phyloP scores from a whole-genome alignment of 2,329 filamentous ascomycete species.

The Aspergillus sergii region DNA sequence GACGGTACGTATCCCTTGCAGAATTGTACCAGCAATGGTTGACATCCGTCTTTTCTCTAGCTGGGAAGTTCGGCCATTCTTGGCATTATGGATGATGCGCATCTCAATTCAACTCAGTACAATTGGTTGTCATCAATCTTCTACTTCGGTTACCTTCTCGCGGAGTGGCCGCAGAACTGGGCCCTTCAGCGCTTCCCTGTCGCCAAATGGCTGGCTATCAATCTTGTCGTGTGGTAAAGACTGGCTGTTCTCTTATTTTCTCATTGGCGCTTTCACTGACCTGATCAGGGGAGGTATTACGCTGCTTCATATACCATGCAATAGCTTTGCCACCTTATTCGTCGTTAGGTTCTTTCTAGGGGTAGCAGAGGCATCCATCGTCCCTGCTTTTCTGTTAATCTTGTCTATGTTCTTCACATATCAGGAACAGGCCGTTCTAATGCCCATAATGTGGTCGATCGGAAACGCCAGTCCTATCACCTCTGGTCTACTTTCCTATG shows the following conservation, averaged over 20 bases:
- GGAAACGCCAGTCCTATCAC: slow-evolving; percentile 44
- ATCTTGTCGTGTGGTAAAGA: slow-evolving; percentile 28
- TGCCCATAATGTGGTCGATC: slow-evolving; percentile 46
- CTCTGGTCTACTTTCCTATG: slow-evolving; percentile 46
- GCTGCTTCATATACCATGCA: slow-evolving; percentile 46
- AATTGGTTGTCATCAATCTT: slow-evolving; percentile 49
- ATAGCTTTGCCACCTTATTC: slow-evolving; percentile 52
- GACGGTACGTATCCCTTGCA: slow-evolving; percentile 26
- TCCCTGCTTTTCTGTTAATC: slow-evolving; percentile 50
- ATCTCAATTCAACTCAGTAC: slow-evolving; percentile 32
- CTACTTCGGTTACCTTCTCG: slow-evolving; percentile 45
- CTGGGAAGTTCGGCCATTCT: slow-evolving; percentile 31
- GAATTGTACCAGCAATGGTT: neutral
- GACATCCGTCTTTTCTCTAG: slow-evolving; percentile 1
- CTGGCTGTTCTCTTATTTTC: neutral
- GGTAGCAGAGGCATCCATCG: slow-evolving; percentile 55
- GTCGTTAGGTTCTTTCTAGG: slow-evolving; percentile 56
- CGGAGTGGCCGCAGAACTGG: slow-evolving; percentile 46
- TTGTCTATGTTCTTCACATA: slow-evolving; percentile 45
- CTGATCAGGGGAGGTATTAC: slow-evolving; percentile 33
- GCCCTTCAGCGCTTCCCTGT: slow-evolving; percentile 46
- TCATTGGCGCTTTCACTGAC: neutral
- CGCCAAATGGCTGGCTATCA: slow-evolving; percentile 39
- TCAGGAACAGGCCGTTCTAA: slow-evolving; percentile 33
- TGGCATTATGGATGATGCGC: slow-evolving; percentile 35